Percentiles rank a stretch among this genome's conserved stretches.
These are phyloP conservation scores for Nicotiana rustica DNA, from an alignment of 305 asterid genomes.

Conservation along the genomic window DNA sequence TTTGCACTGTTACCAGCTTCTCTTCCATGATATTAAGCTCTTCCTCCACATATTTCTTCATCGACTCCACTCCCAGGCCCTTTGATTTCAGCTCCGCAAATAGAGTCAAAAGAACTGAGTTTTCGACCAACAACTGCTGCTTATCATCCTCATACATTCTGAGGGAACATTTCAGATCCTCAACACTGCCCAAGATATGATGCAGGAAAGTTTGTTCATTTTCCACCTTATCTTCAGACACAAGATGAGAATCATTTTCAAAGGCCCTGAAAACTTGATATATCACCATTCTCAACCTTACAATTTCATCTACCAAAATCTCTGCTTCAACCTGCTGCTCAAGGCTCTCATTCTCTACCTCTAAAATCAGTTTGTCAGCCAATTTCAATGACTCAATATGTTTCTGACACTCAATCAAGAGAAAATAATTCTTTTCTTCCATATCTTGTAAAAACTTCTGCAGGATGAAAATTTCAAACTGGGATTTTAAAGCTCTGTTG, in stretches of 20 bases:
- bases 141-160: slow-evolving; percentile 60
- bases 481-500: slow-evolving; percentile 73
- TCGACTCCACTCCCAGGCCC: slow-evolving; percentile 61
- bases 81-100: slow-evolving; percentile 76
- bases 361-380: slow-evolving; percentile 80
- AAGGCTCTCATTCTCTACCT: slow-evolving; percentile 79
- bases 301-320: slow-evolving; percentile 75
- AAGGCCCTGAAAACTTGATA: slow-evolving; percentile 70
- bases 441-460: slow-evolving; percentile 87
- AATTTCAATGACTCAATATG: slow-evolving; percentile 84
- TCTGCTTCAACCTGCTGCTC: slow-evolving; percentile 94
- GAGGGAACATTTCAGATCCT: slow-evolving; percentile 65
- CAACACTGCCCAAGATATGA: slow-evolving; percentile 59
- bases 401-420: slow-evolving; percentile 79
- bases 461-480: slow-evolving; percentile 78
- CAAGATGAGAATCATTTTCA: slow-evolving; percentile 50
- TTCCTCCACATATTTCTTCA: slow-evolving; percentile 56
- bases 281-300: slow-evolving; percentile 66
- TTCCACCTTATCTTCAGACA: slow-evolving; percentile 55
- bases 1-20: slow-evolving; percentile 52
- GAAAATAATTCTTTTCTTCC: slow-evolving; percentile 80
- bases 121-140: slow-evolving; percentile 72
- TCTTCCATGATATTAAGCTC: slow-evolving; percentile 56
- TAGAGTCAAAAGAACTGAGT: slow-evolving; percentile 69
- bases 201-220: slow-evolving; percentile 59